A percentile compares a stretch with the other conserved stretches of the same genome.
Conservation (phyloP, 768 basidiomycete genomes). For the Agaricus subrufescens region DNA sequence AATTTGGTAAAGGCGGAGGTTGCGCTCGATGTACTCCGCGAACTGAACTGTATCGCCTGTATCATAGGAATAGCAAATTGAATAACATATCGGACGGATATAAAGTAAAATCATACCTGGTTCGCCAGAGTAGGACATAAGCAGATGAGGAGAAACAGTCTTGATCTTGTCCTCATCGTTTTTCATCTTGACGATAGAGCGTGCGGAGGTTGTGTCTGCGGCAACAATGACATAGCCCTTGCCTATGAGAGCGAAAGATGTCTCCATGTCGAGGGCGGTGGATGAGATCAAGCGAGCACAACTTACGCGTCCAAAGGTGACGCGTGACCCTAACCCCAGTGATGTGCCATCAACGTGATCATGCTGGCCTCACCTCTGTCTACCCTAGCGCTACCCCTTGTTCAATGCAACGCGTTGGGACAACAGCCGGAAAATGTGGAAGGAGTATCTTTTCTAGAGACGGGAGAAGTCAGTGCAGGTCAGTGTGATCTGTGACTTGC, state of each 20-base stretch:
- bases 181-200: slow-evolving; percentile 98
- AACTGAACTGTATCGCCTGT: slow-evolving; percentile 95
- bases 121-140: slow-evolving; percentile 95
- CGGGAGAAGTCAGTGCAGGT: slow-evolving; percentile 71
- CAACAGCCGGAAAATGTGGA: slow-evolving; percentile 57
- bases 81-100: not conserved
- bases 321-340: slow-evolving; percentile 14
- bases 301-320: slow-evolving; percentile 9
- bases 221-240: slow-evolving; percentile 94
- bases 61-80: not conserved
- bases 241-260: slow-evolving; percentile 85
- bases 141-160: slow-evolving; percentile 79
- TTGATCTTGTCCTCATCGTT: slow-evolving; percentile 96
- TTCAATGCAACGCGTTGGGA: slow-evolving; percentile 76
- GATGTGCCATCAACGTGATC: too few species aligned
- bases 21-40: slow-evolving; percentile 93
- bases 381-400: slow-evolving; percentile 54
- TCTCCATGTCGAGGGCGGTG: slow-evolving; percentile 59
- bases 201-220: slow-evolving; percentile 82
- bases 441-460: slow-evolving; percentile 75
- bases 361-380: too few species aligned
- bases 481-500: slow-evolving; percentile 6
- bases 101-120: slow-evolving; percentile 51
- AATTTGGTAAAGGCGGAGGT: slow-evolving; percentile 94
- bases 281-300: not conserved